These are phyloP conservation scores for Wickerhamiella hasegawae DNA, from an alignment of 805 yeast genomes.

Conservation along the genomic window DNA sequence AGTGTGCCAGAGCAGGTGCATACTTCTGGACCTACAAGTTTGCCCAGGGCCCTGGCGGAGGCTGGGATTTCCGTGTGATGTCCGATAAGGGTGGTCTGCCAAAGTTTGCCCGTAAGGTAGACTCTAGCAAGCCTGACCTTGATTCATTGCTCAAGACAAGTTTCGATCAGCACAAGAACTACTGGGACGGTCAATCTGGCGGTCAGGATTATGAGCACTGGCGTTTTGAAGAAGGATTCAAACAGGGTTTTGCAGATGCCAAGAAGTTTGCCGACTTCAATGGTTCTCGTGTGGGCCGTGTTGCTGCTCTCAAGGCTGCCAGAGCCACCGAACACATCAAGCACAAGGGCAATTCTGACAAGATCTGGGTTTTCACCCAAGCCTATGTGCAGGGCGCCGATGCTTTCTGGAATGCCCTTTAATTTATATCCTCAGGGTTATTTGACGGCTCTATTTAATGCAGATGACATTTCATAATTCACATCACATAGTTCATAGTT, in stretches of 20 bases:
- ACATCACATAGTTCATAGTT: too few species aligned
- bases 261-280: slow-evolving; percentile 50
- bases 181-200: slow-evolving; percentile 50
- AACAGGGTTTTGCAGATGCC: slow-evolving; percentile 60
- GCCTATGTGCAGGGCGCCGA: slow-evolving; percentile 56
- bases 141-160: slow-evolving; percentile 27
- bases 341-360: slow-evolving; percentile 36
- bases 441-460: too few species aligned
- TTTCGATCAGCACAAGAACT: slow-evolving; percentile 34
- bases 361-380: slow-evolving; percentile 80
- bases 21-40: slow-evolving; percentile 89
- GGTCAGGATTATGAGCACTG: slow-evolving; percentile 60
- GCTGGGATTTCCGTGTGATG: slow-evolving; percentile 86
- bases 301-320: slow-evolving; percentile 48
- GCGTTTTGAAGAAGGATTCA: slow-evolving; percentile 66
- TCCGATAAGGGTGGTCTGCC: slow-evolving; percentile 43
- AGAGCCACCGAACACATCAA: slow-evolving; percentile 47
- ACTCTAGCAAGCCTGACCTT: slow-evolving; percentile 13
- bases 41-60: slow-evolving; percentile 83
- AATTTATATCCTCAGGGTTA: too few species aligned
- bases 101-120: slow-evolving; percentile 5
- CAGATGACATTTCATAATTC: too few species aligned
- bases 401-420: slow-evolving; percentile 23
- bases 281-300: slow-evolving; percentile 60
- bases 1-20: slow-evolving; percentile 50